phyloP scores from a whole-genome alignment of 306 rosid species.

The Cyamopsis tetragonoloba region DNA sequence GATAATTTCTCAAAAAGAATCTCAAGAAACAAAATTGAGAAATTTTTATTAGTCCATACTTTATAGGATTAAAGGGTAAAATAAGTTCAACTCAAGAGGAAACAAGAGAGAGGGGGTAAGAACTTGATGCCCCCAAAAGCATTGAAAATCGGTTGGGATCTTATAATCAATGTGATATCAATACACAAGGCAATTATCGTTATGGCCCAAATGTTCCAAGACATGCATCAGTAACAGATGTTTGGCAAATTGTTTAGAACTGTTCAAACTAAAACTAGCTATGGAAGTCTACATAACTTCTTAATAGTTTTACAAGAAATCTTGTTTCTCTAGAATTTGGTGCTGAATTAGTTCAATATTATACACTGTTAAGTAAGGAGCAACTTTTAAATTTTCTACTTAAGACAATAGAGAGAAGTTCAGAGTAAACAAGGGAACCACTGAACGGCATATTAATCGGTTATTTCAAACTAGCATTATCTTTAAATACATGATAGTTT shows the following conservation, averaged over 20 bases:
- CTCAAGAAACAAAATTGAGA: not conserved
- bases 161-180: not conserved
- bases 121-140: not conserved
- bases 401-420: not conserved
- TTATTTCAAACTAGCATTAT: conserved; percentile 3
- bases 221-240: not conserved
- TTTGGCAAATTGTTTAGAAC: conserved; percentile 11
- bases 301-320: not conserved
- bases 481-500: too few species aligned
- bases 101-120: not conserved
- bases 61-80: not conserved
- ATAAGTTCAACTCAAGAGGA: not conserved
- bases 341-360: not conserved
- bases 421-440: not conserved
- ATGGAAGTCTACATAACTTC: not conserved
- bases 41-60: not conserved
- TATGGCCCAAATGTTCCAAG: not conserved
- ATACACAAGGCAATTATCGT: not conserved
- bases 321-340: not conserved
- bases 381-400: not conserved
- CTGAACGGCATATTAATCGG: not conserved
- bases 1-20: not conserved
- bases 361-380: not conserved
- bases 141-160: not conserved
- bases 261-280: not conserved